These are phyloP conservation scores for Salvia rosmarinus DNA, from an alignment of 257 asterid genomes.

Conservation along the genomic window DNA sequence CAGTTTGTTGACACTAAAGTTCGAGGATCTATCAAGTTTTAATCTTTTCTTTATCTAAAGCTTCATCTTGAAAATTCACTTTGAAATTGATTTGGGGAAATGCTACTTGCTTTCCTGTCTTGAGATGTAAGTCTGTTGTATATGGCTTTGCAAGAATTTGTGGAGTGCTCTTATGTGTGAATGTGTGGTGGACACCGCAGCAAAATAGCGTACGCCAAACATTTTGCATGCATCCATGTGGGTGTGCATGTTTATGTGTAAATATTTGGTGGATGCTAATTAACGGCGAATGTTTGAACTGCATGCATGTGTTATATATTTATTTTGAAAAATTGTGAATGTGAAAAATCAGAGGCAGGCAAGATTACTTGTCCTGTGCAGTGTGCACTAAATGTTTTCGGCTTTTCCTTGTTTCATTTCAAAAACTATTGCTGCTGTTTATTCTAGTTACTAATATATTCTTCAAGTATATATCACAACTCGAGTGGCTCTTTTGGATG, in stretches of 20 bases:
- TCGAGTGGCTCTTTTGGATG: background rate
- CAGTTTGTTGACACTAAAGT: background rate
- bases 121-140: too few relatives aligned
- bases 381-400: background rate
- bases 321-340: background rate
- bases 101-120: background rate
- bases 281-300: background rate
- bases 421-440: background rate
- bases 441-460: background rate
- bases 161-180: background rate
- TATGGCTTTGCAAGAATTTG: constrained; percentile 3
- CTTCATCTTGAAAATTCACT: background rate
- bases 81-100: background rate
- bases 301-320: background rate
- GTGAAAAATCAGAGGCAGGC: background rate
- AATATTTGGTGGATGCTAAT: background rate
- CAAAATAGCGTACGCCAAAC: background rate
- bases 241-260: background rate
- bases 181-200: background rate
- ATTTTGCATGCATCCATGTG: background rate
- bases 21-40: background rate
- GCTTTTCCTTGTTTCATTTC: background rate
- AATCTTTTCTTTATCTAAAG: background rate
- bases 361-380: background rate
- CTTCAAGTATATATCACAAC: background rate